Evolutionary conservation across 352 stramenopile species (phyloP).

Genomic region (Globisporangium camurandrum): DNA sequence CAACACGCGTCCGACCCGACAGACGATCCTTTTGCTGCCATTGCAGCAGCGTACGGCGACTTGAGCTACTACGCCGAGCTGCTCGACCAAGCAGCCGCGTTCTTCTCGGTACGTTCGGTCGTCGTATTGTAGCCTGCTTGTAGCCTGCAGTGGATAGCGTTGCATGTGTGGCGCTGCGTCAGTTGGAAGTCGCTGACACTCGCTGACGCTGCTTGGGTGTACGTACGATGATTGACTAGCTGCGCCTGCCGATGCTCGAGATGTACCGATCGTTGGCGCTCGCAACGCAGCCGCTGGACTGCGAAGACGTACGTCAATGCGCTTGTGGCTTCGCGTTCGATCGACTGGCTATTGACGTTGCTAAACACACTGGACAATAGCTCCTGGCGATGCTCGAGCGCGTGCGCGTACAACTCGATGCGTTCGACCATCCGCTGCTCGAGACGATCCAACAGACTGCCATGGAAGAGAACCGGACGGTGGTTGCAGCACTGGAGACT

Average conservation of each 20-base stretch:
- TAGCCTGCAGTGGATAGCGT: background rate
- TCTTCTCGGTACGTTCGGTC: conserved; percentile 73
- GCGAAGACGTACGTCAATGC: conserved; percentile 27
- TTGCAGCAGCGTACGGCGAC: conserved; percentile 39
- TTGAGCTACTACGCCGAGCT: conserved; percentile 71
- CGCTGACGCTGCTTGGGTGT: no score
- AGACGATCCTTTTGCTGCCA: conserved; percentile 29
- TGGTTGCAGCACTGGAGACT: conserved; percentile 57
- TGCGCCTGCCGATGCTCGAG: conserved; percentile 64
- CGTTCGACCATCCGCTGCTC: conserved; percentile 65
- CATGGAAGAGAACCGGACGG: conserved; percentile 62
- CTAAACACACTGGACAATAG: conserved; percentile 15
- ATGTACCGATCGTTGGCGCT: conserved; percentile 59
- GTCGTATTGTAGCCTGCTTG: no score
- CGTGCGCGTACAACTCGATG: conserved; percentile 42
- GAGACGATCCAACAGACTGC: conserved; percentile 59
- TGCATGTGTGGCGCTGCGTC: background rate
- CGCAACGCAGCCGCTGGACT: conserved; percentile 41
- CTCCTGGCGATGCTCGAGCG: conserved; percentile 37
- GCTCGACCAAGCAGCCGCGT: conserved; percentile 63
- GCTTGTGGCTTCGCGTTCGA: conserved; percentile 7
- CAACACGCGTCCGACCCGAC: conserved; percentile 22
- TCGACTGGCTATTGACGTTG: no score
- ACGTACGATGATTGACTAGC: conserved; percentile 15
- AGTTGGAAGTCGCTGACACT: background rate